Percentiles rank a stretch among this genome's conserved stretches.
Conservation (phyloP, 768 basidiomycete genomes). For the Mycena kentingensis region DNA sequence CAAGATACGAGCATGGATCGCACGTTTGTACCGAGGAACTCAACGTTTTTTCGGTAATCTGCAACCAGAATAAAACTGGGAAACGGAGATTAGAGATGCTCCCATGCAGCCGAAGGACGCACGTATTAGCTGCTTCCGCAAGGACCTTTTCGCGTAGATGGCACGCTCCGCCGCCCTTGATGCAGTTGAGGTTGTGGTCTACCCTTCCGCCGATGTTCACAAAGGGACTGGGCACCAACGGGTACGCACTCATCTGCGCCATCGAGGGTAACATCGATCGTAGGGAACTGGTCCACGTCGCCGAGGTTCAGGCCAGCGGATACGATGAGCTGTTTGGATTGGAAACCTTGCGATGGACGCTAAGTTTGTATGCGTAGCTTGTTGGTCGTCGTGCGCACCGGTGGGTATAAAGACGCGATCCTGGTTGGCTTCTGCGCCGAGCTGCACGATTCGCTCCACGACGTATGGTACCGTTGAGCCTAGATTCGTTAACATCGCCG, state of each 20-base stretch:
- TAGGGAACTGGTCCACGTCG: conserved; percentile 86
- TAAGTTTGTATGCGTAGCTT: conserved; percentile 4
- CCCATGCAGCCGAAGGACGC: conserved; percentile 28
- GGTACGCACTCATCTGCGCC: conserved; percentile 89
- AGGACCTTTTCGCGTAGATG: conserved; percentile 97
- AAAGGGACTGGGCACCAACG: background rate
- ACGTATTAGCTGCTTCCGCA: conserved; percentile 92
- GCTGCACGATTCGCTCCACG: conserved; percentile 89
- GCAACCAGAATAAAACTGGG: conserved; percentile 86
- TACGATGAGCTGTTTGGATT: conserved; percentile 94
- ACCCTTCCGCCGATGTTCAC: conserved; percentile 54
- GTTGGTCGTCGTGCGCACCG: conserved; percentile 42
- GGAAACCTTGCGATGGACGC: conserved; percentile 62
- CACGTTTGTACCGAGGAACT: conserved; percentile 80
- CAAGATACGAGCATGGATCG: conserved; percentile 30
- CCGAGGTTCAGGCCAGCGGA: conserved; percentile 74
- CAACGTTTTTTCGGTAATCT: conserved; percentile 92
- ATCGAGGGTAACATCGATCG: conserved; percentile 95
- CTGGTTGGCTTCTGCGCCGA: conserved; percentile 75
- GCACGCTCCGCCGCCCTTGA: conserved; percentile 97
- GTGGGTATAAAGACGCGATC: conserved; percentile 89
- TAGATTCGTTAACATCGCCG: conserved; percentile 23
- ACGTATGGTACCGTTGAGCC: conserved; percentile 97
- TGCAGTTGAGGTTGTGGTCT: conserved; percentile 82
- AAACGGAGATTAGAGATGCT: conserved; percentile 3